Base-by-base conservation (phyloP, 2,329 filamentous ascomycete genomes). In the Alternaria atra region DNA sequence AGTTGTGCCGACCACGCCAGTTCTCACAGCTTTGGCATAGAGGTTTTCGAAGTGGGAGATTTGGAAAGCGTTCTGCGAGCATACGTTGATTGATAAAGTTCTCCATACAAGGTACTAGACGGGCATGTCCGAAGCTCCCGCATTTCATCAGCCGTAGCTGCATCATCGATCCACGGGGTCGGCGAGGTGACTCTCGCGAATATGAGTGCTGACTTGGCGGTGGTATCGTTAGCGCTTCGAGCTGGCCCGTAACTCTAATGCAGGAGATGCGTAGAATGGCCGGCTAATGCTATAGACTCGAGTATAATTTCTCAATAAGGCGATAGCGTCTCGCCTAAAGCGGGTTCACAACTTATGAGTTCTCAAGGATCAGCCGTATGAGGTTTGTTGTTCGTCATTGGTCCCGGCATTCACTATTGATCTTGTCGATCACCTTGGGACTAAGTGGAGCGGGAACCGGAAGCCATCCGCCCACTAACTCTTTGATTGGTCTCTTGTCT, bases 301-400 rank as follows among this genome's bases (percentile, higher is more conserved):
- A 56, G 3, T 23, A 23, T 50, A 7, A 51, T 32, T 46, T 40
- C 61, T 48, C 5, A 32, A 67, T 35, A 9, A 2, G 54, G 67
- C 20, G 37, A 48, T 42, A 3, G 40, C 32, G 4, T 42, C 40
- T 50, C 39, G 37, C 40, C 58, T 55, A 64, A 64, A 60, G 54
- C 52, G 57, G 35, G 44, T 39, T 46, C 47, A 15, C 27, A 60
- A 27, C 44, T 59, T 17, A 46, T 50, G n/a, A 34, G 15, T 0
- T 37, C 40, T 34, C 34, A 57, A 17, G n/a, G 53, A 52, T 55
- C 43, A 32, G 54, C 34, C 34, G 29, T 30, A 39, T 57, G 37
- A 61, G 61, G 66, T 58, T 64, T 42, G 27, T 43, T 29, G 46
- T 58, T 69, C 68, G 61, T 68, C 61, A 69, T 56, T 60, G n/a